Percentiles rank a stretch among this genome's conserved stretches.
phyloP scores from a whole-genome alignment of 371 early-diverging fungal genomes.

The Syncephalastrum contaminatum region DNA sequence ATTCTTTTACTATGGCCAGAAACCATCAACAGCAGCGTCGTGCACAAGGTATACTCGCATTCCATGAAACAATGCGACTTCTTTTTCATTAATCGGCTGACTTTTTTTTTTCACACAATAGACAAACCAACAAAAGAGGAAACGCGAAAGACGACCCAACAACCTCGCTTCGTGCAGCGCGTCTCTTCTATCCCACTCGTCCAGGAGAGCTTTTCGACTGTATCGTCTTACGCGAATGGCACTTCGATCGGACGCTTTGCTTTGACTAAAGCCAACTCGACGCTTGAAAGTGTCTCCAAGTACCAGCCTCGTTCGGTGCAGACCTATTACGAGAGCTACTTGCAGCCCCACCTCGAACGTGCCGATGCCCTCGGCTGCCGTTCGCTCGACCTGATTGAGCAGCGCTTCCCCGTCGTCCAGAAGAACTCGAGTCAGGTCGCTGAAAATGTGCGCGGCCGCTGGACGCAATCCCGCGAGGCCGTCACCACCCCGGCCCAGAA shows the following conservation, averaged over 20 bases:
- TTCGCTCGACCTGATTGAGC: constrained; percentile 65
- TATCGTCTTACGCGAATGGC: constrained; percentile 48
- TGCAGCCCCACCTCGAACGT: constrained; percentile 55
- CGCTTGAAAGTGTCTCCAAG: constrained; percentile 45
- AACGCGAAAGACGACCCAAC: no score
- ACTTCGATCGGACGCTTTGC: constrained; percentile 54
- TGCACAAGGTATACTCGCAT: no score
- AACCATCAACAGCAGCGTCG: no score
- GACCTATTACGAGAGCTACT: constrained; percentile 42
- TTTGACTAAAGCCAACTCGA: constrained; percentile 36
- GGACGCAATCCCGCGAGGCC: constrained; percentile 47
- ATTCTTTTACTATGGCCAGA: no score
- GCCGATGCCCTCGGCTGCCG: constrained; percentile 64
- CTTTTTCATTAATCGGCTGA: no score
- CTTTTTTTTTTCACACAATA: no score
- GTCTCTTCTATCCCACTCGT: constrained; percentile 65
- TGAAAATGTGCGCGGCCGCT: constrained; percentile 28
- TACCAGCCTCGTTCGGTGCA: constrained; percentile 49
- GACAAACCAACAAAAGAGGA: no score
- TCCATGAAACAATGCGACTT: no score
- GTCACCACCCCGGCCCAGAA: constrained; percentile 44
- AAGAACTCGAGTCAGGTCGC: constrained; percentile 48
- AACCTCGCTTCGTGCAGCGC: constrained; percentile 43
- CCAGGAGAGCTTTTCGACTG: constrained; percentile 55
- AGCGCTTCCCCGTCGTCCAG: constrained; percentile 61